These are phyloP conservation scores for Echites panduratus DNA, from an alignment of 257 asterid genomes.

Conservation along the genomic window DNA sequence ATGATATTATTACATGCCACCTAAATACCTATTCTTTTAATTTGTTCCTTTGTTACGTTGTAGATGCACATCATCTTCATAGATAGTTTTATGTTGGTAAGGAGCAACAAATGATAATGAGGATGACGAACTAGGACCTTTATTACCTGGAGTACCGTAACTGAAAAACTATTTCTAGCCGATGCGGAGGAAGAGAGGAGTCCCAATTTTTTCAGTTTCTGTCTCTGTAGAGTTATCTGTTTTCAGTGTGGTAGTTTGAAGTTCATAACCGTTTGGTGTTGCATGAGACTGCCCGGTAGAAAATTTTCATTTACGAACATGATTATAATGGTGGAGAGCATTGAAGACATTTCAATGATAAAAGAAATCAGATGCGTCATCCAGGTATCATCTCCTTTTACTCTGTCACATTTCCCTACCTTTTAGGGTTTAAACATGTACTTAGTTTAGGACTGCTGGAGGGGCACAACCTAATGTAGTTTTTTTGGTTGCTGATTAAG, in stretches of 20 bases:
- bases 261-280: conserved; percentile 64
- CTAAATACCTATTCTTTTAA: not conserved
- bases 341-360: conserved; percentile 88
- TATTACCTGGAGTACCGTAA: conserved; percentile 82
- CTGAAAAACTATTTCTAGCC: conserved; percentile 81
- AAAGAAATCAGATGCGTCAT: conserved; percentile 82
- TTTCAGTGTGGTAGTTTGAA: conserved; percentile 83
- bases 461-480: not conserved
- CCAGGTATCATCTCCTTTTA: conserved; percentile 45
- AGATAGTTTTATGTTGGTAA: conserved; percentile 79
- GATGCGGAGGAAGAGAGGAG: conserved; percentile 96
- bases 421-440: not conserved
- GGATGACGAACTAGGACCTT: conserved; percentile 71
- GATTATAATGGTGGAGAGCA: conserved; percentile 93
- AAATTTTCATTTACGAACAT: conserved; percentile 76
- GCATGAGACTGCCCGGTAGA: conserved; percentile 81
- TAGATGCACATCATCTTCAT: conserved; percentile 1
- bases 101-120: conserved; percentile 73
- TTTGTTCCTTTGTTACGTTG: not conserved
- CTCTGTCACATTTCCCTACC: not conserved
- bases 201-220: conserved; percentile 80
- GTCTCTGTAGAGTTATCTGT: conserved; percentile 89
- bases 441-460: not conserved
- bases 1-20: not conserved
- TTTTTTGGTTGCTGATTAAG: not conserved